Base-by-base conservation (phyloP, 1,139 yeast genomes). In the Suhomyces panamericanus region DNA sequence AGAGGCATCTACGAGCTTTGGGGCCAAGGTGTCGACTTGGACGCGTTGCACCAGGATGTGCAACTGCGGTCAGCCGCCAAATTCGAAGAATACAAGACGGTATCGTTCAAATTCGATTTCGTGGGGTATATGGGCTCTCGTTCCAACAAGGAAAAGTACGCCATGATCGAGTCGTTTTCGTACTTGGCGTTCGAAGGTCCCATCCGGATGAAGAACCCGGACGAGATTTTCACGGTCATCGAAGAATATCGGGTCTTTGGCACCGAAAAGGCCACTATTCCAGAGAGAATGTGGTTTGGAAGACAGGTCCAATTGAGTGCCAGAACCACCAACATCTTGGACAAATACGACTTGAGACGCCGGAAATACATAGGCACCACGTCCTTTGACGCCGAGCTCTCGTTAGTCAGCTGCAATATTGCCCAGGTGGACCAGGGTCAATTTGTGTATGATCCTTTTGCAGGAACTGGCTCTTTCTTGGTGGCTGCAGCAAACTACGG, bases 281-380 rank as follows among this genome's bases (percentile, higher is more conserved):
- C 95, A 2, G 62, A 72, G 8, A 62, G 71, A 43, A 63, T 85
- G 49, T 87, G 83, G 78, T 88, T 93, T 62, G 96, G 96, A 0
- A 76, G 96, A 59, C 78, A 79, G 53, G 71, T 93, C 14, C 80
- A 80, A 49, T 61, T 76, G 24, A 80, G 93, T 52, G 83, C 85
- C 29, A 75, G 99, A 56, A 64, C 77, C 2, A 63, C 67, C 14
- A 81, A 78, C 32, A 74, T 83, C 3, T 73, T 89, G 48, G 98
- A 91, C 54, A 78, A 73, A 46, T 88, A 86, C 56, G 96, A 91
- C 60, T 73, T 93, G 53, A 86, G 84, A 59, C 83, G 84, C 55
- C 77, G 99, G 57, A 85, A 82, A 43, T 90, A 87, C 58, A 91
- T 90, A 49, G 99, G 99, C 1, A 93, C 99, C 12, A 93, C 99